Conservation (phyloP, 2,329 filamentous ascomycete genomes). For the Ceratocystis lukuohia region DNA sequence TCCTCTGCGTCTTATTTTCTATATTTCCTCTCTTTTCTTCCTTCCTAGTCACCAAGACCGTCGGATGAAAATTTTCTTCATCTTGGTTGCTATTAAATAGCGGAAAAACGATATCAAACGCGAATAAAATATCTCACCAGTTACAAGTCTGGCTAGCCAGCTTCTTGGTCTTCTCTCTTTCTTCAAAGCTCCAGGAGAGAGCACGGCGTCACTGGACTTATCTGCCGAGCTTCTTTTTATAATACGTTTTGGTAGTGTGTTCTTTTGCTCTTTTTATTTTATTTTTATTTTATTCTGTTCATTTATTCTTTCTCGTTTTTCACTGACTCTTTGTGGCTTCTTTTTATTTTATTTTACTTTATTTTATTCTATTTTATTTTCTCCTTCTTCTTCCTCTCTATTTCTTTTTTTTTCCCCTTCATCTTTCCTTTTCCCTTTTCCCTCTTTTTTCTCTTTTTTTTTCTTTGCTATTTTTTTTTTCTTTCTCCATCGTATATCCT, state of each 20-base stretch:
- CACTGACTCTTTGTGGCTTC: no score
- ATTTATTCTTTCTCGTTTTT: no score
- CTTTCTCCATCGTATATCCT: background rate
- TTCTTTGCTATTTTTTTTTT: background rate
- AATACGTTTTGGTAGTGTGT: background rate
- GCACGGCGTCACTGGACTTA: background rate
- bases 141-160: background rate
- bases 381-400: background rate
- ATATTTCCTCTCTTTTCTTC: background rate
- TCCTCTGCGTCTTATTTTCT: background rate
- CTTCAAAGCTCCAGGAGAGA: background rate
- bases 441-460: background rate
- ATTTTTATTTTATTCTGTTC: background rate
- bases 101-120: background rate
- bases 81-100: background rate
- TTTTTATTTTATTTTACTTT: background rate
- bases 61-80: background rate
- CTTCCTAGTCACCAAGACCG: background rate
- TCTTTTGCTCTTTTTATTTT: no score
- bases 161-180: background rate
- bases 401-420: background rate
- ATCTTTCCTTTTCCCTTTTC: background rate
- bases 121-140: constrained; percentile 8
- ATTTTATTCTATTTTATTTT: background rate
- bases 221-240: background rate